phyloP scores from a whole-genome alignment of 208 protist species.

The Herpetomonas tarakana region DNA sequence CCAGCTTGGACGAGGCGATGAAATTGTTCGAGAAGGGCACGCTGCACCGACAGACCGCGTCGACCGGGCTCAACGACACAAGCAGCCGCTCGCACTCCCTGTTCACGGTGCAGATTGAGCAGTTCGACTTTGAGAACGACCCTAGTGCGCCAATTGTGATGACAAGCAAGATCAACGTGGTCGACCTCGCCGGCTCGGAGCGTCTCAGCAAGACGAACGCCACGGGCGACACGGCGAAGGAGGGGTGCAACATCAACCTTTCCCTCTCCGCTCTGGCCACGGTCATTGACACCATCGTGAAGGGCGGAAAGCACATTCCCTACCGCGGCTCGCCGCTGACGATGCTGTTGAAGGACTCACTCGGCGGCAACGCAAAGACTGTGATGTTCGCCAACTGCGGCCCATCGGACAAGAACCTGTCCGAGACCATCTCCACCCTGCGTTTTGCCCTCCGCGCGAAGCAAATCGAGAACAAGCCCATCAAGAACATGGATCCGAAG shows the following conservation, averaged over 20 bases:
- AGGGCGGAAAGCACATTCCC: constrained; percentile 87
- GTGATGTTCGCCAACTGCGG: constrained; percentile 92
- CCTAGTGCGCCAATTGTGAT: constrained; percentile 77
- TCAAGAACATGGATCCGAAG: constrained; percentile 93
- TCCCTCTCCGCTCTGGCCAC: constrained; percentile 91
- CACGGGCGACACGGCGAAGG: constrained; percentile 90
- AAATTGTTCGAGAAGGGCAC: constrained; percentile 87
- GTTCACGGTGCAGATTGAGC: constrained; percentile 87
- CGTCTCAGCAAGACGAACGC: constrained; percentile 92
- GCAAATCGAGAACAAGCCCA: constrained; percentile 96
- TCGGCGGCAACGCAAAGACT: constrained; percentile 90
- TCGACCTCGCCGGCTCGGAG: constrained; percentile 95
- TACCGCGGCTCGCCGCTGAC: constrained; percentile 90
- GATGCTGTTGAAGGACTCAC: constrained; percentile 92
- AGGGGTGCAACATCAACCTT: constrained; percentile 94
- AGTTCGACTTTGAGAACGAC: constrained; percentile 88
- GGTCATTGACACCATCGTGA: constrained; percentile 91
- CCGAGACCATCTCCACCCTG: constrained; percentile 89
- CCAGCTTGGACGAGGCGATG: constrained; percentile 79
- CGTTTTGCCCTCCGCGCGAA: constrained; percentile 88
- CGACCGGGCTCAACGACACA: constrained; percentile 90
- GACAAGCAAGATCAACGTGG: constrained; percentile 91
- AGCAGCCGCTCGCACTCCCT: constrained; percentile 90
- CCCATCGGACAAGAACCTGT: constrained; percentile 81
- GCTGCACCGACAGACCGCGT: constrained; percentile 84